A percentile compares a stretch with the other conserved stretches of the same genome.
These are phyloP conservation scores for Limonium bicolor DNA, from an alignment of 148 eudicot genomes.

Conservation along the genomic window DNA sequence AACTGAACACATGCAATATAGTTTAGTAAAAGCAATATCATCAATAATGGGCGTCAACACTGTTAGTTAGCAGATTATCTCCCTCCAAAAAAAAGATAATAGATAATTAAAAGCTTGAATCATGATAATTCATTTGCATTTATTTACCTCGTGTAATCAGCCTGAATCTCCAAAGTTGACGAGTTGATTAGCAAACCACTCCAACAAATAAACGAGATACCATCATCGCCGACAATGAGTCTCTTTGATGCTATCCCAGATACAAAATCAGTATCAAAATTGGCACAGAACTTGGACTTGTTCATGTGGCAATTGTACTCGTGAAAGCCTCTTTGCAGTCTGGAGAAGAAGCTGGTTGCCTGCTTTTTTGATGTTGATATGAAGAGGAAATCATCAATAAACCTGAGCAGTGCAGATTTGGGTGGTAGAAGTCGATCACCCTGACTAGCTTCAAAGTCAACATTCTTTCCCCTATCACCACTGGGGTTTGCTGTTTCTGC, in stretches of 20 bases:
- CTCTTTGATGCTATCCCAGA: constrained; percentile 22
- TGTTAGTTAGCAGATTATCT: too few species aligned
- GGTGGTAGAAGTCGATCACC: constrained; percentile 8
- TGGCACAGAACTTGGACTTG: constrained; percentile 47
- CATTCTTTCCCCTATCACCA: background rate
- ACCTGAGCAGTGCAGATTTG: constrained; percentile 45
- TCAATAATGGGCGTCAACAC: too few species aligned
- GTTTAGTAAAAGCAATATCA: too few species aligned
- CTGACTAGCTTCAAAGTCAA: constrained; percentile 6
- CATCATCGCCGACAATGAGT: constrained; percentile 34
- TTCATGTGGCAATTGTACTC: constrained; percentile 89
- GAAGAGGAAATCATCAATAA: constrained; percentile 76
- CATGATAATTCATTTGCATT: too few species aligned
- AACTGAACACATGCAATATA: too few species aligned
- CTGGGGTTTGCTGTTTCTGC: constrained; percentile 5
- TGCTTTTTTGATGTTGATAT: constrained; percentile 63
- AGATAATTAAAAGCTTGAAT: too few species aligned
- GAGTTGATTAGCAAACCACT: constrained; percentile 88
- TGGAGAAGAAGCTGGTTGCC: constrained; percentile 46
- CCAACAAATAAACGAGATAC: constrained; percentile 62
- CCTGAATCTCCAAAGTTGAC: constrained; percentile 76
- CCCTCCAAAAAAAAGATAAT: too few species aligned
- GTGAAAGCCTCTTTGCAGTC: constrained; percentile 48
- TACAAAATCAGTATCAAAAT: constrained; percentile 26
- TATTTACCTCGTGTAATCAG: constrained; percentile 85